phyloP scores from a whole-genome alignment of 495 filamentous ascomycete genomes.

The Neurospora sp. region DNA sequence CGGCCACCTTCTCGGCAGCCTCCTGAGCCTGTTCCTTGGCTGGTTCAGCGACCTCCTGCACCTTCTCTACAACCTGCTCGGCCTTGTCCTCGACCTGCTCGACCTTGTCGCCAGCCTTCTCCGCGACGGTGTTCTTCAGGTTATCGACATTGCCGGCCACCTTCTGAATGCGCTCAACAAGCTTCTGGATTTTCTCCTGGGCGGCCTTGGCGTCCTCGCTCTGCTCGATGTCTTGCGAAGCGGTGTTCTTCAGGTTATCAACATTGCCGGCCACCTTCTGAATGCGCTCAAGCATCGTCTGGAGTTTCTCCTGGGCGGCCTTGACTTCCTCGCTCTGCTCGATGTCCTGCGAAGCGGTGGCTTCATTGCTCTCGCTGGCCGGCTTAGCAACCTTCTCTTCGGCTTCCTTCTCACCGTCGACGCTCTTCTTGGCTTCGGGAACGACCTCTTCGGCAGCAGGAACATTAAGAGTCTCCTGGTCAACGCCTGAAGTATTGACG shows the following conservation, averaged over 20 bases:
- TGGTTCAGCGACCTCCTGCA: neutral
- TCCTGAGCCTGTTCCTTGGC: conserved; percentile 4
- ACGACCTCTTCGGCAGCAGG: conserved; percentile 31
- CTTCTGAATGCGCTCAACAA: neutral
- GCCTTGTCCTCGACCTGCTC: neutral
- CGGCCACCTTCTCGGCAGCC: neutral
- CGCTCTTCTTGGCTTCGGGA: conserved; percentile 44
- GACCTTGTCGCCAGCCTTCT: neutral
- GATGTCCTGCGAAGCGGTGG: conserved; percentile 21
- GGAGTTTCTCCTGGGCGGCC: neutral
- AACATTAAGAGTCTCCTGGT: conserved; percentile 17
- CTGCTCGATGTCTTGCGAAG: neutral
- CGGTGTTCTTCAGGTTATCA: conserved; percentile 10
- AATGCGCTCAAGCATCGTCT: neutral
- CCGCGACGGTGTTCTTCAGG: neutral
- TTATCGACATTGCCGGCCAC: neutral
- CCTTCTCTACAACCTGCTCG: neutral
- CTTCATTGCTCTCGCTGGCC: conserved; percentile 67
- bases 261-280: neutral
- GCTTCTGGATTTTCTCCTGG: neutral
- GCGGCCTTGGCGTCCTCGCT: neutral
- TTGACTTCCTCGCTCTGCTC: neutral
- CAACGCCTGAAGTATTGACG: conserved; percentile 8
- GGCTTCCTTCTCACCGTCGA: conserved; percentile 52
- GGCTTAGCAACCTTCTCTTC: conserved; percentile 54